phyloP scores from a whole-genome alignment of 108 stramenopile genomes.

The Nannochloropsis salina region DNA sequence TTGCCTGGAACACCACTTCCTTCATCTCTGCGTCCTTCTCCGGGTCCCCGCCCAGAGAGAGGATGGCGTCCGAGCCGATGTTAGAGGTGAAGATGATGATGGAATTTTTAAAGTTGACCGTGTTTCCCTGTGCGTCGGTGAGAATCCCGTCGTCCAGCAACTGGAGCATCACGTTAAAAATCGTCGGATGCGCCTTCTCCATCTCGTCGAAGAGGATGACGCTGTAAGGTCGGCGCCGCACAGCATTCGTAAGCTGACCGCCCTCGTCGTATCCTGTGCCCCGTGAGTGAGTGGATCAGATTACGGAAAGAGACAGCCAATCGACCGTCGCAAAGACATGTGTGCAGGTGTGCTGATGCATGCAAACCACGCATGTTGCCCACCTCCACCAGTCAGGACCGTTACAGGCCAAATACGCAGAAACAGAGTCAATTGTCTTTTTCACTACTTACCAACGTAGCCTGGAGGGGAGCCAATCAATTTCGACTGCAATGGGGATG shows the following conservation, averaged over 20 bases:
- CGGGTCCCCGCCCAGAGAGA: constrained; percentile 53
- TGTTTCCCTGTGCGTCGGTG: constrained; percentile 85
- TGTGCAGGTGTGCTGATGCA: too few relatives aligned
- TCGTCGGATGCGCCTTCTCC: constrained; percentile 92
- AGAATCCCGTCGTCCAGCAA: constrained; percentile 91
- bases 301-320: too few relatives aligned
- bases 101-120: constrained; percentile 91
- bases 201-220: constrained; percentile 85
- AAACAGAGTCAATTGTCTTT: background rate
- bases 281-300: too few relatives aligned
- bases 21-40: constrained; percentile 45
- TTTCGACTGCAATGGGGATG: background rate
- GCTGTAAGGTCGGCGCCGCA: constrained; percentile 82
- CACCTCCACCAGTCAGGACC: too few relatives aligned
- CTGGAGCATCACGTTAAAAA: constrained; percentile 82
- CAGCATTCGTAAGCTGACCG: constrained; percentile 92
- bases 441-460: constrained; percentile 22
- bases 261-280: constrained; percentile 79
- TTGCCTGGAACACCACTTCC: constrained; percentile 65
- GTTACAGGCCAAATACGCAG: too few relatives aligned
- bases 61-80: constrained; percentile 70
- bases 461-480: constrained; percentile 32
- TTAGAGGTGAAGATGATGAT: constrained; percentile 91
- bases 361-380: too few relatives aligned
- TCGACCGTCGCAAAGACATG: too few relatives aligned